A percentile compares a stretch with the other conserved stretches of the same genome.
Evolutionary conservation across 805 yeast species (phyloP).

Genomic region (Wickerhamiella musiphila): DNA sequence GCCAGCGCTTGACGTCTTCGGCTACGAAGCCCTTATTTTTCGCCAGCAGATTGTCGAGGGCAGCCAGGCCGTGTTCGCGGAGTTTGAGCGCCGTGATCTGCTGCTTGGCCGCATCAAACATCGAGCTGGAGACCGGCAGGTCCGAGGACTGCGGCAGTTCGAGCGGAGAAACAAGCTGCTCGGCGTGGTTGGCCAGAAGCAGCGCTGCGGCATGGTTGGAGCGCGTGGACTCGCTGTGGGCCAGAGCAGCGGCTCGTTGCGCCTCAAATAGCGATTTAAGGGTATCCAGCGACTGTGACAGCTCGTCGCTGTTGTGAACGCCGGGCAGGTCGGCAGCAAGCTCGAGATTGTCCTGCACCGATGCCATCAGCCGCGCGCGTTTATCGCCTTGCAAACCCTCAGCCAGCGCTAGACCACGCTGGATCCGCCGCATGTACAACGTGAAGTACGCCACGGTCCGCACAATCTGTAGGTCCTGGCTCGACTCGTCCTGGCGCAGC

Average conservation of each 20-base stretch:
- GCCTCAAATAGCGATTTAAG: conserved; percentile 33
- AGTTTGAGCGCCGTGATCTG: conserved; percentile 6
- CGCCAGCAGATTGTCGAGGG: conserved; percentile 16
- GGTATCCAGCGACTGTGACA: conserved; percentile 35
- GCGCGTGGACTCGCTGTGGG: conserved; percentile 21
- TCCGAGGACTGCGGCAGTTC: conserved; percentile 11
- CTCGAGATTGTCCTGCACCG: conserved; percentile 32
- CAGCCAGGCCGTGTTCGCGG: conserved; percentile 23
- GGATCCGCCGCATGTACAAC: conserved; percentile 43
- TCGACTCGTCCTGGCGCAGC: conserved; percentile 24
- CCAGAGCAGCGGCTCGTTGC: conserved; percentile 28
- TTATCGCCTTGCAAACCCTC: conserved; percentile 8
- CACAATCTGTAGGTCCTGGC: conserved; percentile 53
- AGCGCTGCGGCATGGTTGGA: conserved; percentile 20
- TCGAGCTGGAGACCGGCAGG: conserved; percentile 10
- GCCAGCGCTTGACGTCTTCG: conserved; percentile 30
- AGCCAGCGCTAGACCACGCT: conserved; percentile 42
- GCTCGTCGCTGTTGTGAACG: conserved; percentile 67
- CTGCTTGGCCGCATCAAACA: conserved; percentile 2
- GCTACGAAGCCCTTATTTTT: conserved; percentile 20
- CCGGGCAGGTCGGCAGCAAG: conserved; percentile 75
- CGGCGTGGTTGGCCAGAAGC: conserved; percentile 14
- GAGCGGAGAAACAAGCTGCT: conserved; percentile 2
- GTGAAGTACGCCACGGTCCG: conserved; percentile 61
- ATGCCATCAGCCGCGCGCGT: conserved; percentile 24